Base-by-base conservation (phyloP, 257 asterid species). In the Solanum chmielewskii region DNA sequence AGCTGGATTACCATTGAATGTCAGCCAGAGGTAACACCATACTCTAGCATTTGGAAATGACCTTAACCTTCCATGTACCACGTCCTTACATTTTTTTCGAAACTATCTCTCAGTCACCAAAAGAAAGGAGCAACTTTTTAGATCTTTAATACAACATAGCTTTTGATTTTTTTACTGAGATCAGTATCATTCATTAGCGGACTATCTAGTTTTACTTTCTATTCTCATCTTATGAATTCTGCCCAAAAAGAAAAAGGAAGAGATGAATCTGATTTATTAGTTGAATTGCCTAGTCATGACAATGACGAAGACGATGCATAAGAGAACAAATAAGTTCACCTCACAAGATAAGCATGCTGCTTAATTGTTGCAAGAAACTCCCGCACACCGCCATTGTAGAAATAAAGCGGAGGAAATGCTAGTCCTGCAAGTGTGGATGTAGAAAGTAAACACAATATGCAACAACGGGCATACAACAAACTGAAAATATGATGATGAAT, bases 381-480 rank as follows among this genome's bases (percentile, higher is more conserved):
- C 86, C 94, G 89, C 15, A 97, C 99, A 80, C 99, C 99, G 88
- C 99, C 99, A 91, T 95, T 97, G 86, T 95, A 97, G 91, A 97
- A 97, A 92, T 97, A 95, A 86, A 97, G 98, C 20, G 99, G 98
- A 75, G 99, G 98, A 89, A 91, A 93, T 88, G 99, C 99, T 80
- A 97, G 94, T 86, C 99, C 99, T 97, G 91, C 85, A 88, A 91
- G 68, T 47, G 68, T 80, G 44, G 10, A 80, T 47, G 83, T 76
- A 42, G 44, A 7, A 80, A 47, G 27, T 47, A 47, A 47, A 49
- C 25, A 16, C 85, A 29, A 47, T 52, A 78, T 78, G 66, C 84
- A 78, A 78, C 52, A 16, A 37, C 11, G 7, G 7, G 10, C 66
- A 45, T 29, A 27, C 42, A 44, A 78, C n/a, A 44, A 80, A 47